Conservation (phyloP, 768 basidiomycete genomes). For the Boletales sp. region DNA sequence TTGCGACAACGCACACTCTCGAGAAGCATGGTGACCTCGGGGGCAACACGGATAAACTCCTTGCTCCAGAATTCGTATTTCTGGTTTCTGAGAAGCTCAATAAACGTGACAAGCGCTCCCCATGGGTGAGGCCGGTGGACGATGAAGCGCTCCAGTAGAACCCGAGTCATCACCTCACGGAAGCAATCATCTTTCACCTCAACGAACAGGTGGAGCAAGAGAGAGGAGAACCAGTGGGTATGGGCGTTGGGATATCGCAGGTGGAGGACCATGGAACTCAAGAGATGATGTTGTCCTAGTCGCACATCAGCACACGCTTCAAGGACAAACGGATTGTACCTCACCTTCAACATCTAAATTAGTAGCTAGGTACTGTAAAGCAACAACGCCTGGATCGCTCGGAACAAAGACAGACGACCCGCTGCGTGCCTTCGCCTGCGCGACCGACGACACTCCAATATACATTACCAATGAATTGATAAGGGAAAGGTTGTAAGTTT, state of each 20-base stretch:
- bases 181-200: constrained; percentile 76
- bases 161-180: constrained; percentile 81
- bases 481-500: constrained; percentile 81
- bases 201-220: constrained; percentile 83
- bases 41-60: constrained; percentile 78
- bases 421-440: constrained; percentile 81
- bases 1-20: constrained; percentile 61
- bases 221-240: constrained; percentile 95
- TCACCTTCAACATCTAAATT: constrained; percentile 90
- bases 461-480: constrained; percentile 96
- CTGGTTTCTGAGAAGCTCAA: constrained; percentile 86
- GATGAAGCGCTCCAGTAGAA: constrained; percentile 90
- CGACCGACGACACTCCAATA: constrained; percentile 89
- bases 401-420: constrained; percentile 79
- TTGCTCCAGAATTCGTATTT: constrained; percentile 92
- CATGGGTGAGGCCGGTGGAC: constrained; percentile 95
- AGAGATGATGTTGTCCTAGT: constrained; percentile 89
- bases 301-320: neutral
- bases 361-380: constrained; percentile 76
- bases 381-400: constrained; percentile 79
- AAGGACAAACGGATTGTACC: constrained; percentile 15
- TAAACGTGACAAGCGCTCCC: constrained; percentile 92
- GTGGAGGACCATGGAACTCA: constrained; percentile 91
- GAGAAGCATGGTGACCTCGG: constrained; percentile 81
- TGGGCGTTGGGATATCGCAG: constrained; percentile 97